Evolutionary conservation across 2,329 filamentous ascomycete species (phyloP).

Genomic region (Sordariomycetes sp.): DNA sequence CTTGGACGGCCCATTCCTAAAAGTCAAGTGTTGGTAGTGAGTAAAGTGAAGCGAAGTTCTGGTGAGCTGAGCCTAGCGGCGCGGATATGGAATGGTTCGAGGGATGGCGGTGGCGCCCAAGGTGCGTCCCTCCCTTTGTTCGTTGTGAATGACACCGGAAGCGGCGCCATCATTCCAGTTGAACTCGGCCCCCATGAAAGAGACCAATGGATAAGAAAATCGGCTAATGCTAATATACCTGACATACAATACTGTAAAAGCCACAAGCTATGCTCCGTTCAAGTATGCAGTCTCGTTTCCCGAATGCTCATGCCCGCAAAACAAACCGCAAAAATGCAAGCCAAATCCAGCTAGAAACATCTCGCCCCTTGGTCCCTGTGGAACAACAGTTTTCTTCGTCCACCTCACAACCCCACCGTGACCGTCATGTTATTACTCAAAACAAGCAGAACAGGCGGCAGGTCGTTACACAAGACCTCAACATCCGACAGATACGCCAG

Average conservation of each 20-base stretch:
- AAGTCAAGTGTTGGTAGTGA: too few species aligned
- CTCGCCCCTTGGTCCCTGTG: background rate
- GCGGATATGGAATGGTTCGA: background rate
- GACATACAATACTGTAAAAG: conserved; percentile 9
- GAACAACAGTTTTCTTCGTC: background rate
- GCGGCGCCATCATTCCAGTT: background rate
- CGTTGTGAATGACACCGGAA: background rate
- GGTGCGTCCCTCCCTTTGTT: background rate
- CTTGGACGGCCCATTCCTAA: background rate
- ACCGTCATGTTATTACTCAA: conserved; percentile 88
- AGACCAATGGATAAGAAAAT: background rate
- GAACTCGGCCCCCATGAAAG: background rate
- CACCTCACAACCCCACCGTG: conserved; percentile 54
- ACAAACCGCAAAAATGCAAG: background rate
- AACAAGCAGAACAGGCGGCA: conserved; percentile 69
- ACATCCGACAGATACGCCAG: conserved; percentile 67
- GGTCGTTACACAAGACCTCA: conserved; percentile 64
- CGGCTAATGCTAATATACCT: background rate
- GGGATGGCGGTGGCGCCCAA: background rate
- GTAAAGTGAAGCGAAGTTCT: too few species aligned
- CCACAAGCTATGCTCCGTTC: conserved; percentile 9
- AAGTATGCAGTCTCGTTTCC: background rate
- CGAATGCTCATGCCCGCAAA: background rate
- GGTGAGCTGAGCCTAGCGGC: background rate
- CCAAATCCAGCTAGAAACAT: background rate